Evolutionary conservation across 257 asterid species (phyloP), one percentile per base, ranked within the genome.

Genomic region (Craterostigma plantagineum): DNA sequence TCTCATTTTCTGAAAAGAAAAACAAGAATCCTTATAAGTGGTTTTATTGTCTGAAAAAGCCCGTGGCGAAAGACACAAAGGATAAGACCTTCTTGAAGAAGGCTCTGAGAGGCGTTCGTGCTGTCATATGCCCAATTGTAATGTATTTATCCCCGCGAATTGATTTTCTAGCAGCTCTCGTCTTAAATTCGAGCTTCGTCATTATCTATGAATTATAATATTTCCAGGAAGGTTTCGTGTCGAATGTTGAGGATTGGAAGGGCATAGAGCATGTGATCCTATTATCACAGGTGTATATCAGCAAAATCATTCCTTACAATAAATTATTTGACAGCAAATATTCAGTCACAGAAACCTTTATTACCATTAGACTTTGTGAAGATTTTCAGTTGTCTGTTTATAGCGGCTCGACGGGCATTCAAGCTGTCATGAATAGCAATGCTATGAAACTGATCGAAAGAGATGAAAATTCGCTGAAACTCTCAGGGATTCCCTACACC

Each of bases 201-300:
- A 45, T 11, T 0, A 18, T 18, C 15, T 4, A 34, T 43, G 2
- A 9, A 33, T 30, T 4, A 5, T 36, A 7, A 0, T 16, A 11
- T 14, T 9, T 9, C 10, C 51, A 87, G 95, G 98, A 78, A 60
- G 95, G 95, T 49, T 70, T 67, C 54, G 14, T 76, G 42, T 58
- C 65, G 42, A 63, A 62, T 48, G 12, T 69, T n/a, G 85, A 76
- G 43, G 71, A 69, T 62, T 87, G 85, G 93, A 76, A 76, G 58
- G 95, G 98, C 11, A 44, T 82, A 52, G 70, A 79, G 34, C 95
- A 82, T 27, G 78, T 87, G 61, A 68, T 82, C 60, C 65, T 82
- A 41, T 66, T 87, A 50, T 87, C 95, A 55, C 93, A 82, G 93
- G 95, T 87, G 73, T 54, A 39, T 47, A n/a, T n/a, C n/a, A n/a